phyloP scores from a whole-genome alignment of 2,329 filamentous ascomycete species.

The Blastomyces parvus region DNA sequence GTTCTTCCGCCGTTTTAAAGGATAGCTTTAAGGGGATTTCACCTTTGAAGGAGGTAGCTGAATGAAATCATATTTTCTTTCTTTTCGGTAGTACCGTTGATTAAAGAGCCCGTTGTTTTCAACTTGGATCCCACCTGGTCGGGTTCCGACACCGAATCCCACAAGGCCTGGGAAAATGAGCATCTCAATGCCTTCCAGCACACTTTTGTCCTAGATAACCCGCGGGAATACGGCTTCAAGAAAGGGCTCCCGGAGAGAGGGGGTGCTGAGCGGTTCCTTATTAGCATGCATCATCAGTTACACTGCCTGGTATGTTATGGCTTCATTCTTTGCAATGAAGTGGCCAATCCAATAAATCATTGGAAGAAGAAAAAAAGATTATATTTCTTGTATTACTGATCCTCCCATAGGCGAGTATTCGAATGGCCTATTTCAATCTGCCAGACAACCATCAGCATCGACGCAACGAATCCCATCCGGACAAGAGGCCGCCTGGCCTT shows the following conservation, averaged over 20 bases:
- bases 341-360: neutral
- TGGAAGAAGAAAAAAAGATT: neutral
- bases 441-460: neutral
- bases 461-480: neutral
- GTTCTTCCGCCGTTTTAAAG: neutral
- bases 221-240: neutral
- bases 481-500: neutral
- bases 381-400: neutral
- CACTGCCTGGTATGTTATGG: constrained; percentile 6
- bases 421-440: constrained; percentile 3
- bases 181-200: neutral
- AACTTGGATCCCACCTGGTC: neutral
- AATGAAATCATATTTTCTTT: neutral
- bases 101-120: constrained; percentile 2
- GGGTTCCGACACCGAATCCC: neutral
- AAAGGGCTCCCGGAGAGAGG: neutral
- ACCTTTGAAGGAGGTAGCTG: neutral
- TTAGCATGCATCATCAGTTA: constrained; percentile 6
- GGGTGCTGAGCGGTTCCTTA: neutral
- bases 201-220: constrained; percentile 1
- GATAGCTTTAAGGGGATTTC: neutral
- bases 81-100: neutral
- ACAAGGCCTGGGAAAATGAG: neutral
- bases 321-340: neutral
- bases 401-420: neutral